phyloP scores from a whole-genome alignment of 176 grass and related monocot species.

The Pontederia paniculata region DNA sequence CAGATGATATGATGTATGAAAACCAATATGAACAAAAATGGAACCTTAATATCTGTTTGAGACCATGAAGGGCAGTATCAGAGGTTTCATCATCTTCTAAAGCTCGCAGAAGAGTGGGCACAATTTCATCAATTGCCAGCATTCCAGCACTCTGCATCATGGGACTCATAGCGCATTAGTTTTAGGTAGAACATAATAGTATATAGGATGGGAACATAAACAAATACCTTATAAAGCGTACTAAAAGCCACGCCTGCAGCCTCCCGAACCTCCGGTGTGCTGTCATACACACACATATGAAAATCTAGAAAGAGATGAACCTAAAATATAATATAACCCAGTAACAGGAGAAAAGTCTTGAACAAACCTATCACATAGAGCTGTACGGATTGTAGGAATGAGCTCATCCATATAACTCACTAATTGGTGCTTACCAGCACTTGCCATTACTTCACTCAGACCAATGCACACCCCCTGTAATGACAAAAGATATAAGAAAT shows the following conservation, averaged over 20 bases:
- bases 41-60: constrained; percentile 97
- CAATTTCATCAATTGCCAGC: constrained; percentile 98
- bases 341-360: constrained; percentile 18
- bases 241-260: constrained; percentile 96
- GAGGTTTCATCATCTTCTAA: constrained; percentile 89
- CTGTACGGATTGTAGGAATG: constrained; percentile 93
- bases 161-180: not conserved
- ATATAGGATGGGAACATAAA: not conserved
- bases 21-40: not conserved
- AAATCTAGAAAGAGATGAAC: not conserved
- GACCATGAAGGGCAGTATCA: constrained; percentile 93
- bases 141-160: constrained; percentile 78
- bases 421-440: constrained; percentile 86
- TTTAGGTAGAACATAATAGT: not conserved
- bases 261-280: constrained; percentile 88
- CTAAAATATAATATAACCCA: constrained; percentile 22
- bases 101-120: constrained; percentile 72
- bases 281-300: constrained; percentile 25
- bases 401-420: constrained; percentile 88
- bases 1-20: not conserved
- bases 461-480: constrained; percentile 97
- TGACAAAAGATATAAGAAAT: not conserved
- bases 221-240: constrained; percentile 91
- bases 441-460: constrained; percentile 97
- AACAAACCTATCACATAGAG: constrained; percentile 93